A percentile compares a stretch with the other conserved stretches of the same genome.
Conservation (phyloP, 805 yeast species). For the Grigorovia humatica region DNA sequence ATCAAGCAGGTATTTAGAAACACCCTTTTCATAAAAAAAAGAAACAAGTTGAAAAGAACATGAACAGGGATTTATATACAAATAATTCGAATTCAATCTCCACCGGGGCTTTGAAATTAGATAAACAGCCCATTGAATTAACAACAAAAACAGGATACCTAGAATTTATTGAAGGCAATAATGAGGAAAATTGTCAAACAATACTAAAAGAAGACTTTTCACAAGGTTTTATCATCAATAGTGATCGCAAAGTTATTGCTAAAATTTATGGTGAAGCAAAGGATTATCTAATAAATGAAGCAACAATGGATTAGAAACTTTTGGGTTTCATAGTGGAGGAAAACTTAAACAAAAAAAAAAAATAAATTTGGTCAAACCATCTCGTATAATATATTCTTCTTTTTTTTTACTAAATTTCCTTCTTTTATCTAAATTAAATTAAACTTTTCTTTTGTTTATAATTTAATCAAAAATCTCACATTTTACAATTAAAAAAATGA, state of each 20-base stretch:
- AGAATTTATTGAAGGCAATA: conserved; percentile 26
- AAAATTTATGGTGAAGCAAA: conserved; percentile 32
- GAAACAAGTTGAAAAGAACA: neutral
- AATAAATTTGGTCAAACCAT: too few relatives aligned
- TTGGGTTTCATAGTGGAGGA: neutral
- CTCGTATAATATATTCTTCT: too few relatives aligned
- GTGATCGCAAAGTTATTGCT: conserved; percentile 30
- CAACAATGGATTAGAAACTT: conserved; percentile 4
- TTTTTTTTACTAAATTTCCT: too few relatives aligned
- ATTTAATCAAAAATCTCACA: too few relatives aligned
- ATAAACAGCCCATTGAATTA: conserved; percentile 32
- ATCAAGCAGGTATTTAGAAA: neutral
- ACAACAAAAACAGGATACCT: conserved; percentile 32
- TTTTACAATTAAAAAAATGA: too few relatives aligned
- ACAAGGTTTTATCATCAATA: conserved; percentile 28
- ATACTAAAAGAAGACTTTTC: conserved; percentile 27
- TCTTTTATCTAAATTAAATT: too few relatives aligned
- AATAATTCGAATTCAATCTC: conserved; percentile 11
- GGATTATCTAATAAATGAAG: conserved; percentile 21
- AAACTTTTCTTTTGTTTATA: too few relatives aligned
- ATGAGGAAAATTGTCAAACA: conserved; percentile 5
- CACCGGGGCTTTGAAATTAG: conserved; percentile 22
- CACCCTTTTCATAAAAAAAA: neutral
- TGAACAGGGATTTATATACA: neutral
- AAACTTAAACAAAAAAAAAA: too few relatives aligned